Percentiles rank a stretch among this genome's conserved stretches.
These are phyloP conservation scores for Pythium phragmiticola DNA, from an alignment of 352 stramenopile species.

Conservation along the genomic window DNA sequence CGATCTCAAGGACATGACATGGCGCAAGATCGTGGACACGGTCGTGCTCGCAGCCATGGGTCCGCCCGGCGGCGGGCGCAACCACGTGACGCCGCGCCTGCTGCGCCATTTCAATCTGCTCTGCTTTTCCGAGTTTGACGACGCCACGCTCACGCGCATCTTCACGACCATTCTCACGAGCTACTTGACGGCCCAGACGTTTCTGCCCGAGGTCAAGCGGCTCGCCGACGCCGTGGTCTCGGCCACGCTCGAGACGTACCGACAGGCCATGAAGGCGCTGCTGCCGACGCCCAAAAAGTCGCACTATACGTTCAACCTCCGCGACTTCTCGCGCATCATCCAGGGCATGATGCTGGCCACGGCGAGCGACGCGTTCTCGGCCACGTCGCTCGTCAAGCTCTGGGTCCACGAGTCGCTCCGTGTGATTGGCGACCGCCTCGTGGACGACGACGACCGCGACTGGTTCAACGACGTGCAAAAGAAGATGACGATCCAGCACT, in stretches of 20 bases:
- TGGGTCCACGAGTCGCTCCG: slow-evolving; percentile 94
- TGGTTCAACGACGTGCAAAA: slow-evolving; percentile 92
- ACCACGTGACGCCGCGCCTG: slow-evolving; percentile 89
- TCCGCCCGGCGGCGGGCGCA: slow-evolving; percentile 87
- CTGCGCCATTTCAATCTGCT: slow-evolving; percentile 93
- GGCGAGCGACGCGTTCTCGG: slow-evolving; percentile 77
- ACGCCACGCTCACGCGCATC: slow-evolving; percentile 90
- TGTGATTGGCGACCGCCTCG: slow-evolving; percentile 93
- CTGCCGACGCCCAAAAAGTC: slow-evolving; percentile 93
- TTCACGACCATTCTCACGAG: slow-evolving; percentile 91
- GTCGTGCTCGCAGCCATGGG: slow-evolving; percentile 91
- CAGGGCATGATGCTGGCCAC: slow-evolving; percentile 92
- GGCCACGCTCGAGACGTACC: slow-evolving; percentile 91
- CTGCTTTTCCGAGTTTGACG: slow-evolving; percentile 94
- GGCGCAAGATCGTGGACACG: slow-evolving; percentile 90
- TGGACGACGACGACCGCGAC: slow-evolving; percentile 90
- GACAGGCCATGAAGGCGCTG: slow-evolving; percentile 76
- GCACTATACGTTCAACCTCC: slow-evolving; percentile 96
- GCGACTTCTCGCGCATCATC: slow-evolving; percentile 92
- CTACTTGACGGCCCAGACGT: slow-evolving; percentile 75
- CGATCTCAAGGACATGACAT: slow-evolving; percentile 93
- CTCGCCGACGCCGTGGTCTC: slow-evolving; percentile 79
- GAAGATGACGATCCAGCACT: slow-evolving; percentile 88
- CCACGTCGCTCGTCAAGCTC: slow-evolving; percentile 85
- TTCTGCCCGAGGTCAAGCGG: slow-evolving; percentile 69